These are phyloP conservation scores for Hymenoscyphus fructigenus DNA, from an alignment of 2,329 filamentous ascomycete genomes.

Conservation along the genomic window DNA sequence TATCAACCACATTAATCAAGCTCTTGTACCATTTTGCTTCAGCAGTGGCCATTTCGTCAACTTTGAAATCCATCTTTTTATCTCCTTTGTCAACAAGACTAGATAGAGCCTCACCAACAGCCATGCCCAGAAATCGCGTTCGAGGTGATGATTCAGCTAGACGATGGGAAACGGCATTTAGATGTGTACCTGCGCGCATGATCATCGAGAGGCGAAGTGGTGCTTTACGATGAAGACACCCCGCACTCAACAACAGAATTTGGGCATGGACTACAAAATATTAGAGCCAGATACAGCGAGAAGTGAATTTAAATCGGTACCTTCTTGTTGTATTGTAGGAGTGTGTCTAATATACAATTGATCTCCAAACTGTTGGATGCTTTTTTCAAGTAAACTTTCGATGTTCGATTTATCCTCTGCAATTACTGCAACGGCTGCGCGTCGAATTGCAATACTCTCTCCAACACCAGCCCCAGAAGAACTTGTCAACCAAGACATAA, in stretches of 20 bases:
- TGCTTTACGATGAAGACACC: constrained; percentile 68
- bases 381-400: constrained; percentile 62
- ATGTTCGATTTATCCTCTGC: constrained; percentile 52
- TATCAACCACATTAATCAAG: constrained; percentile 63
- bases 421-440: constrained; percentile 62
- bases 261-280: constrained; percentile 69
- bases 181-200: constrained; percentile 69
- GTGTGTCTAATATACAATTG: constrained; percentile 83
- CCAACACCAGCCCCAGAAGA: constrained; percentile 65
- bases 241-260: constrained; percentile 72
- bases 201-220: constrained; percentile 67
- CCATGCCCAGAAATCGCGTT: constrained; percentile 83
- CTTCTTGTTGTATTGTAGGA: constrained; percentile 84
- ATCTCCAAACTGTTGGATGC: constrained; percentile 75
- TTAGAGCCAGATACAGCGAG: constrained; percentile 18
- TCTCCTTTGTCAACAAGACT: constrained; percentile 60
- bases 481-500: constrained; percentile 65
- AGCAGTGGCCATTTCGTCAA: constrained; percentile 71
- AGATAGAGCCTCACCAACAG: constrained; percentile 73
- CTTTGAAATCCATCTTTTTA: constrained; percentile 76
- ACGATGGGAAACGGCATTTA: constrained; percentile 80
- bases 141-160: constrained; percentile 73
- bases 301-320: constrained; percentile 43
- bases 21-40: constrained; percentile 76
- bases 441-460: constrained; percentile 62